Percentiles rank a stretch among this genome's conserved stretches.
Conservation (phyloP, 441 rosid genomes). For the Bruguiera hainesii region DNA sequence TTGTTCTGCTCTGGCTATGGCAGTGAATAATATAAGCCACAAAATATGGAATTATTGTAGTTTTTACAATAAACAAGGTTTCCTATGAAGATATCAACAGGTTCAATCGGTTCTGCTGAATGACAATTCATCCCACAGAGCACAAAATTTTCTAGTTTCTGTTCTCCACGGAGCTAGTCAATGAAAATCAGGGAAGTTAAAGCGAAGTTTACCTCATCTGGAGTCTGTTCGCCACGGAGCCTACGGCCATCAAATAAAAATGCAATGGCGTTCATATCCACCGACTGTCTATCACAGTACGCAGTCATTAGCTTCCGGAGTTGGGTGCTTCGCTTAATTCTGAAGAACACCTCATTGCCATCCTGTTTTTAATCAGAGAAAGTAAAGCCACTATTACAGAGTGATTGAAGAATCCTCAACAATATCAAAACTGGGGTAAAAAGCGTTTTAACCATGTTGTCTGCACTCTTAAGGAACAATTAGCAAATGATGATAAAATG, state of each 20-base stretch:
- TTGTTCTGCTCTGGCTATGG: no score
- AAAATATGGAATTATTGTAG: no score
- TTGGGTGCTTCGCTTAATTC: slow-evolving; percentile 64
- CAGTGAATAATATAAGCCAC: no score
- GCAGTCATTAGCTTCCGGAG: slow-evolving; percentile 70
- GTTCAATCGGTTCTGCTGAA: no score
- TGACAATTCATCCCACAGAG: slow-evolving; percentile 29
- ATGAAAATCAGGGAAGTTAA: no score
- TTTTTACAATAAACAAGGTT: no score
- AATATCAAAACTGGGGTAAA: neutral
- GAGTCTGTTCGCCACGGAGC: slow-evolving; percentile 60
- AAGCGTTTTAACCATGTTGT: no score
- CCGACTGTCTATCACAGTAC: slow-evolving; percentile 60
- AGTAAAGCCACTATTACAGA: neutral
- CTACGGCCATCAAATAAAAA: slow-evolving; percentile 68
- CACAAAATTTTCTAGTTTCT: slow-evolving; percentile 39
- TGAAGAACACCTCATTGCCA: slow-evolving; percentile 66
- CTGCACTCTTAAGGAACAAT: no score
- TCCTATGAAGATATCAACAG: no score
- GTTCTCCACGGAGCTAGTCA: slow-evolving; percentile 38
- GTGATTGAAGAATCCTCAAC: neutral
- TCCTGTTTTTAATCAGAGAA: slow-evolving; percentile 33
- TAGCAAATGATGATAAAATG: no score
- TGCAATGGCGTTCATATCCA: slow-evolving; percentile 53
- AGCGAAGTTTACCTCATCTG: slow-evolving; percentile 43